These are phyloP conservation scores for Hypoxylon sp. DNA, from an alignment of 2,329 filamentous ascomycete genomes.

Conservation along the genomic window DNA sequence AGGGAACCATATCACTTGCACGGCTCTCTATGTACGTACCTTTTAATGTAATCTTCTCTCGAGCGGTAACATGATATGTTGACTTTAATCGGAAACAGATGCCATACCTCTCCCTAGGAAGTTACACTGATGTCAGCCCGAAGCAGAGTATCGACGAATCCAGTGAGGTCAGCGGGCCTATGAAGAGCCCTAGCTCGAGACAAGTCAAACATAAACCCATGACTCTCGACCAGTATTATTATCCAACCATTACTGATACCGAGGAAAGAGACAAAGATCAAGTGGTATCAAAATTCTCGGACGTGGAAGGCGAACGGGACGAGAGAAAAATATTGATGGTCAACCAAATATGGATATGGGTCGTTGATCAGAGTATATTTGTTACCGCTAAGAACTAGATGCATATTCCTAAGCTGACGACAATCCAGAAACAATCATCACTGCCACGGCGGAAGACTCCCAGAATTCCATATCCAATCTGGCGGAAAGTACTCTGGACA, in stretches of 20 bases:
- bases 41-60: too few relatives aligned
- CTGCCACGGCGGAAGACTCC: constrained; percentile 20
- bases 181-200: constrained; percentile 12
- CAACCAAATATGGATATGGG: constrained; percentile 30
- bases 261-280: constrained; percentile 32
- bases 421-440: constrained; percentile 34
- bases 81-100: constrained; percentile 32
- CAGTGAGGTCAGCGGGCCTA: constrained; percentile 1
- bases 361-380: background rate
- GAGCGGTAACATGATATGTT: background rate
- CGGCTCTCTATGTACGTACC: too few relatives aligned
- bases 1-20: too few relatives aligned
- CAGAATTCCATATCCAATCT: constrained; percentile 8
- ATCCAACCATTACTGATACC: constrained; percentile 30
- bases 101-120: constrained; percentile 36
- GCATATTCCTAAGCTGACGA: constrained; percentile 12
- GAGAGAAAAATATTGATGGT: constrained; percentile 19
- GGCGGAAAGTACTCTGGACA: constrained; percentile 23
- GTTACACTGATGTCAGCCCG: background rate
- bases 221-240: constrained; percentile 41
- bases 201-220: constrained; percentile 31
- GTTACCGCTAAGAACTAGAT: background rate
- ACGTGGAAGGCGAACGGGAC: background rate
- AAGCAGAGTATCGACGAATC: background rate
- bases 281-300: constrained; percentile 28